Evolutionary conservation across 345 rosid species (phyloP).

Genomic region (Arabis hirsuta): DNA sequence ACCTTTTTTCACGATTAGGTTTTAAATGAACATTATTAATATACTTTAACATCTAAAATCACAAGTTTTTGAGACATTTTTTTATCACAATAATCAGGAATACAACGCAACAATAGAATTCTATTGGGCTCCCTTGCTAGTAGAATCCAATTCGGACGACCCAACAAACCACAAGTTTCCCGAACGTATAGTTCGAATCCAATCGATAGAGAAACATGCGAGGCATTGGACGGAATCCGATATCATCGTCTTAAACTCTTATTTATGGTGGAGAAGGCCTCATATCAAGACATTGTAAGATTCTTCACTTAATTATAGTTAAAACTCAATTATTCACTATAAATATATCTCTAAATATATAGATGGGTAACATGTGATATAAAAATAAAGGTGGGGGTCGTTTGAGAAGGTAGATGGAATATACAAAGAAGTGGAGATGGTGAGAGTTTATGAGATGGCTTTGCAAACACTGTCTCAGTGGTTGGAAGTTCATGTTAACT

Average conservation of each 20-base stretch:
- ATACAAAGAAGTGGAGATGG: constrained; percentile 73
- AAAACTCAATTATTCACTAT: neutral
- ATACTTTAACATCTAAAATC: too few species aligned
- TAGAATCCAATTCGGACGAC: constrained; percentile 93
- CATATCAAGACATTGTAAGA: constrained; percentile 80
- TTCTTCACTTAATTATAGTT: neutral
- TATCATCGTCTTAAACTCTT: constrained; percentile 78
- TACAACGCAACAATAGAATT: constrained; percentile 85
- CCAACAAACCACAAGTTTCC: constrained; percentile 73
- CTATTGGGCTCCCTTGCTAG: constrained; percentile 91
- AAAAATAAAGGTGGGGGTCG: constrained; percentile 68
- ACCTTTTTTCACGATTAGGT: too few species aligned
- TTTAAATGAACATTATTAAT: too few species aligned
- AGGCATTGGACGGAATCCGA: constrained; percentile 79
- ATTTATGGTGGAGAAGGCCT: constrained; percentile 89
- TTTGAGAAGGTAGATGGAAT: constrained; percentile 64
- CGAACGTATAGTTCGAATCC: constrained; percentile 73
- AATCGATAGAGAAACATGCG: constrained; percentile 82
- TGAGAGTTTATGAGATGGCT: constrained; percentile 80
- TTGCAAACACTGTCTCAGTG: constrained; percentile 79
- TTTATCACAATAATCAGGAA: constrained; percentile 50
- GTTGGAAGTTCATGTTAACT: constrained; percentile 72
- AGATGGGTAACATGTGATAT: neutral
- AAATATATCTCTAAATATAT: neutral
- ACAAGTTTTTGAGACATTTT: too few species aligned